These are phyloP conservation scores for Colletotrichum neosansevieriae DNA, from an alignment of 2,329 filamentous ascomycete genomes.

Conservation along the genomic window DNA sequence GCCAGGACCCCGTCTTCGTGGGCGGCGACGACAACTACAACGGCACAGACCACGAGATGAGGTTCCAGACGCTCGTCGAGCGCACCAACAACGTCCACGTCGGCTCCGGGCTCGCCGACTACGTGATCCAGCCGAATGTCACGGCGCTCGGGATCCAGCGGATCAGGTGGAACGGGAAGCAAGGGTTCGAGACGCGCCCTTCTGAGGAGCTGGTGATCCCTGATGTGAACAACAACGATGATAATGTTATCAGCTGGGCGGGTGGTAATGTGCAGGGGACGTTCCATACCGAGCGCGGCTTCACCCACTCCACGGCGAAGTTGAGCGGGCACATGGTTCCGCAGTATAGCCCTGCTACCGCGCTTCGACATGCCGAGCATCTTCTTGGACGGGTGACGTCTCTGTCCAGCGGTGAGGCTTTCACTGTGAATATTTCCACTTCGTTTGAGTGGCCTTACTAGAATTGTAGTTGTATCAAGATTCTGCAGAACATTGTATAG, in stretches of 20 bases:
- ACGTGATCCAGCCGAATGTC: conserved; percentile 75
- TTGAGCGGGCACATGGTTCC: conserved; percentile 76
- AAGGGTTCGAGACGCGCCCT: conserved; percentile 75
- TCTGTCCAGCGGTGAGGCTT: conserved; percentile 9
- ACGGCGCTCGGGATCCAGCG: conserved; percentile 81
- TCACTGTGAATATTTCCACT: conserved; percentile 25
- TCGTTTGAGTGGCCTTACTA: conserved; percentile 26
- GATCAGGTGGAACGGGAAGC: conserved; percentile 80
- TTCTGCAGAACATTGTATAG: no score
- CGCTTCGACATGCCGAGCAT: conserved; percentile 80
- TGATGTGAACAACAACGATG: conserved; percentile 14
- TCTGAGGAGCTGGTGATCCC: conserved; percentile 76
- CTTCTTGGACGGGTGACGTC: conserved; percentile 75
- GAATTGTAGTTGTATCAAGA: no score
- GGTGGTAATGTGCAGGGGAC: conserved; percentile 77
- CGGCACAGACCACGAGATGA: conserved; percentile 35
- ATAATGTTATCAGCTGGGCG: conserved; percentile 59
- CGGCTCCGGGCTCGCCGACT: conserved; percentile 78
- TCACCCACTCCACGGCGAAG: conserved; percentile 76
- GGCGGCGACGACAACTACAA: conserved; percentile 26
- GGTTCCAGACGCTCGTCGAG: conserved; percentile 57
- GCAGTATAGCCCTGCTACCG: conserved; percentile 75
- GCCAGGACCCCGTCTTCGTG: conserved; percentile 23
- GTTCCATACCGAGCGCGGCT: conserved; percentile 77
- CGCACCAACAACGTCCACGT: conserved; percentile 78